These are phyloP conservation scores for Coniochaeta sp. DNA, from an alignment of 2,329 filamentous ascomycete genomes.

Conservation along the genomic window DNA sequence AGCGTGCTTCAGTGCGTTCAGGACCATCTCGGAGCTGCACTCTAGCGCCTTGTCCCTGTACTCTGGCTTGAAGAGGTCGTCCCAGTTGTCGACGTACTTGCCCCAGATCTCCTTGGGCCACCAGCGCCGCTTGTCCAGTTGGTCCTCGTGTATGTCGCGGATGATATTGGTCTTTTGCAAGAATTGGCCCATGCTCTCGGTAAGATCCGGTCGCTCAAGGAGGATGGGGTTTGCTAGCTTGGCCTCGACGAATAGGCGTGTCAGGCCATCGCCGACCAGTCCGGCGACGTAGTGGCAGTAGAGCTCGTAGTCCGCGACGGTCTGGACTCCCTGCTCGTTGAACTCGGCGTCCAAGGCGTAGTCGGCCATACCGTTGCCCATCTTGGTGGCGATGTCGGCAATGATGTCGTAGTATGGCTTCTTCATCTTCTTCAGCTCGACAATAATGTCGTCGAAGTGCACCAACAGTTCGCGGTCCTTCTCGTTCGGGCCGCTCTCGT, in stretches of 20 bases:
- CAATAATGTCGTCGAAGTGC: conserved; percentile 80
- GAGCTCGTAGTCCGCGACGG: conserved; percentile 81
- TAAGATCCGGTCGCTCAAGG: conserved; percentile 68
- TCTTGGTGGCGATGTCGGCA: conserved; percentile 84
- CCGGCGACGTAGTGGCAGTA: conserved; percentile 99
- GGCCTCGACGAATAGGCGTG: conserved; percentile 80
- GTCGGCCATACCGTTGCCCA: conserved; percentile 99
- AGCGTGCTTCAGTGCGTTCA: conserved; percentile 77
- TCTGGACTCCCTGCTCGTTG: conserved; percentile 73
- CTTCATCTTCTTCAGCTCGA: conserved; percentile 85
- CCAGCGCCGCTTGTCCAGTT: conserved; percentile 79
- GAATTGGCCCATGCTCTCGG: conserved; percentile 95
- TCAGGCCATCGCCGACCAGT: conserved; percentile 90
- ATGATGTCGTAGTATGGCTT: conserved; percentile 78
- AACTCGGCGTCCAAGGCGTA: conserved; percentile 79
- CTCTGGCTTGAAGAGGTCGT: conserved; percentile 80
- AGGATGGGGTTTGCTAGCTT: conserved; percentile 81
- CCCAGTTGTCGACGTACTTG: conserved; percentile 84
- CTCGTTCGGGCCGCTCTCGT: conserved; percentile 78
- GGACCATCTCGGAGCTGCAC: conserved; percentile 88
- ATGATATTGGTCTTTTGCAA: conserved; percentile 99
- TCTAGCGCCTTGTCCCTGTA: conserved; percentile 71
- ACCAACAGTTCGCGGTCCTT: conserved; percentile 91
- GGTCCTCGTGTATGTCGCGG: conserved; percentile 87
- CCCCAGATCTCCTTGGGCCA: conserved; percentile 97